Evolutionary conservation across 1,284 basidiomycete genomes (phyloP).

Genomic region (Puccinia coronata): DNA sequence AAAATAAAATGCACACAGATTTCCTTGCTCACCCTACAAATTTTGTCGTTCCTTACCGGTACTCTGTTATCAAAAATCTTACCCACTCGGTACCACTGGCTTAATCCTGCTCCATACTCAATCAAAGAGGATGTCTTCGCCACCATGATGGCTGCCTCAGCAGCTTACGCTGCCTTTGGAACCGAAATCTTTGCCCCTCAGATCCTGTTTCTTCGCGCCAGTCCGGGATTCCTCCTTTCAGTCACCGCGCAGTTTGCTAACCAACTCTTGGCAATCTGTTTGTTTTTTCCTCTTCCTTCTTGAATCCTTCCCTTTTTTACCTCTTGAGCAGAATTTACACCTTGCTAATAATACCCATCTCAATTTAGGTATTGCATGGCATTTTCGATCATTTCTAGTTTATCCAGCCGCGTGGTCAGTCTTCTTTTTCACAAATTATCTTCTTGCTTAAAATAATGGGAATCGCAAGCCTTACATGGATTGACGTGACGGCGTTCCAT

Average conservation of each 20-base stretch:
- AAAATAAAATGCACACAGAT: slow-evolving; percentile 14
- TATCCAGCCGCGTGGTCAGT: slow-evolving; percentile 43
- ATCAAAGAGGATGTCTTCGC: slow-evolving; percentile 51
- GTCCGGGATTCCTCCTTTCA: slow-evolving; percentile 29
- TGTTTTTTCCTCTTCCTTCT: neutral
- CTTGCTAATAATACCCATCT: slow-evolving; percentile 1
- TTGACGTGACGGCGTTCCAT: neutral
- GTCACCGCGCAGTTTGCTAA: slow-evolving; percentile 43
- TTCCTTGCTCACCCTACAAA: slow-evolving; percentile 48
- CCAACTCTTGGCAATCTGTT: slow-evolving; percentile 49
- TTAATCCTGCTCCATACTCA: slow-evolving; percentile 44
- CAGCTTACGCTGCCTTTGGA: slow-evolving; percentile 48
- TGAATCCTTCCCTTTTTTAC: neutral
- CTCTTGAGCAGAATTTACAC: neutral
- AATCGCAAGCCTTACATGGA: neutral
- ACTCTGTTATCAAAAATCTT: slow-evolving; percentile 45
- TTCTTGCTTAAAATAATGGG: neutral
- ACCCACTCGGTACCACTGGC: slow-evolving; percentile 27
- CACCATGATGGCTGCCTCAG: slow-evolving; percentile 50
- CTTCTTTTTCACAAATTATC: neutral
- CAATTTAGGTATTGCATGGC: slow-evolving; percentile 45
- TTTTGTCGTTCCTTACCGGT: slow-evolving; percentile 48
- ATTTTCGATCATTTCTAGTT: slow-evolving; percentile 39
- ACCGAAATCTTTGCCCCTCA: slow-evolving; percentile 50
- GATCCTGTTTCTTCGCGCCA: slow-evolving; percentile 43